These are phyloP conservation scores for Eucalyptus decipiens DNA, from an alignment of 345 rosid species.

Conservation along the genomic window DNA sequence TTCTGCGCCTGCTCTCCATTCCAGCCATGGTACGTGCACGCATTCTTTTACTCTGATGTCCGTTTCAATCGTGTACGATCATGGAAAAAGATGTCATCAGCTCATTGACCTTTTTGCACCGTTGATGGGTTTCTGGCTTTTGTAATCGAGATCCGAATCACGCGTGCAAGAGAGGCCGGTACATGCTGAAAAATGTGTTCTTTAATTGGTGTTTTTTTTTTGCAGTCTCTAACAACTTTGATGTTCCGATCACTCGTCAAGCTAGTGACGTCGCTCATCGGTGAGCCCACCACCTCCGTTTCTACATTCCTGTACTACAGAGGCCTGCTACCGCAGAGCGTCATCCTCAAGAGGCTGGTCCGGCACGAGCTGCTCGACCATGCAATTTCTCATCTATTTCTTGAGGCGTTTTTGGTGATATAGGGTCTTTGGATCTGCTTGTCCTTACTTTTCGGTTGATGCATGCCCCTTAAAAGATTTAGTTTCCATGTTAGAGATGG, in stretches of 20 bases:
- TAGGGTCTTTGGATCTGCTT: not conserved
- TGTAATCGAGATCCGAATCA: not conserved
- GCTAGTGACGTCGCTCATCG: conserved; percentile 11
- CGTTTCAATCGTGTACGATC: not conserved
- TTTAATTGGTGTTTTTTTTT: not conserved
- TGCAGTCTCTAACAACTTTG: conserved; percentile 20
- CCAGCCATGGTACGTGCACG: conserved; percentile 7
- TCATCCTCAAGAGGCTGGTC: conserved; percentile 16
- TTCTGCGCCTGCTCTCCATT: not conserved
- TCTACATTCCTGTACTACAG: conserved; percentile 30
- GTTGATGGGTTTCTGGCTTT: not conserved
- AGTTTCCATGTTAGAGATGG: not conserved
- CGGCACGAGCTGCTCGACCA: conserved; percentile 19
- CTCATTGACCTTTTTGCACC: too few species aligned
- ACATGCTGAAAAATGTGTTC: not conserved
- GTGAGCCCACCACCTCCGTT: conserved; percentile 20
- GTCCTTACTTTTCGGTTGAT: not conserved
- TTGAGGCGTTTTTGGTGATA: conserved; percentile 22
- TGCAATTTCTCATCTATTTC: conserved; percentile 29
- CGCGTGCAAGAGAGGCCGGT: not conserved
- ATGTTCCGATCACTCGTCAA: conserved; percentile 32
- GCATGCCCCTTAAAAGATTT: not conserved
- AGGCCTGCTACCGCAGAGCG: conserved; percentile 25
- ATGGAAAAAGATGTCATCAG: not conserved
- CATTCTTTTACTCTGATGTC: not conserved